Evolutionary conservation across 2,329 filamentous ascomycete genomes (phyloP).

Genomic region (Pseudogymnoascus sp.): DNA sequence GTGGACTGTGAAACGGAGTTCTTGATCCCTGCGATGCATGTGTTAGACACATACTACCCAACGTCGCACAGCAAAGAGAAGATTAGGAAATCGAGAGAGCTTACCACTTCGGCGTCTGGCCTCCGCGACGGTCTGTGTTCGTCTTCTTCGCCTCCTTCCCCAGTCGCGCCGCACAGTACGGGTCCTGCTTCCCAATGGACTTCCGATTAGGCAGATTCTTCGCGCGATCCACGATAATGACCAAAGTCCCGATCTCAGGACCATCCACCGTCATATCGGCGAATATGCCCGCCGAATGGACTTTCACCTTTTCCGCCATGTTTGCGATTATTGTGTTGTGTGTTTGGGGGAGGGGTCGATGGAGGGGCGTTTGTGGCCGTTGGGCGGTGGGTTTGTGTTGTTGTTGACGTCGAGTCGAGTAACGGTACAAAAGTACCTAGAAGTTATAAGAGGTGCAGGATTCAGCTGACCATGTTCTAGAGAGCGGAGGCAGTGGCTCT

Average conservation of each 20-base stretch:
- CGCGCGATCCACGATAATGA: constrained; percentile 84
- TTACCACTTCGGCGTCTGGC: constrained; percentile 93
- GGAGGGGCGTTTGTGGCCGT: neutral
- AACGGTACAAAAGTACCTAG: neutral
- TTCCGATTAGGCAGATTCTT: constrained; percentile 97
- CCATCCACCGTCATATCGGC: constrained; percentile 91
- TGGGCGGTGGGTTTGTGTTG: neutral
- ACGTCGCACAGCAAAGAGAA: neutral
- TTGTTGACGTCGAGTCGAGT: constrained; percentile 1
- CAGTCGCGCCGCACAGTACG: constrained; percentile 86
- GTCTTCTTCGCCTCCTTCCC: constrained; percentile 98
- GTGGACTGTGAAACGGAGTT: constrained; percentile 91
- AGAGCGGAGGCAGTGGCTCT: neutral
- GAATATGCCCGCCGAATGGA: constrained; percentile 85
- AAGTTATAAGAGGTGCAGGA: neutral
- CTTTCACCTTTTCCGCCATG: constrained; percentile 48
- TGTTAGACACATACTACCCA: constrained; percentile 16
- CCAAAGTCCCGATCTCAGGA: constrained; percentile 84
- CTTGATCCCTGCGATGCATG: constrained; percentile 69
- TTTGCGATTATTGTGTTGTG: neutral
- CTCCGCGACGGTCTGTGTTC: constrained; percentile 83
- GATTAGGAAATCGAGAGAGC: constrained; percentile 24
- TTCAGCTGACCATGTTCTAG: neutral
- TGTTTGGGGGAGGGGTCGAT: neutral
- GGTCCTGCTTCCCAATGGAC: constrained; percentile 97